Base-by-base conservation (phyloP, 352 stramenopile species). In the Globisporangium paddicum region DNA sequence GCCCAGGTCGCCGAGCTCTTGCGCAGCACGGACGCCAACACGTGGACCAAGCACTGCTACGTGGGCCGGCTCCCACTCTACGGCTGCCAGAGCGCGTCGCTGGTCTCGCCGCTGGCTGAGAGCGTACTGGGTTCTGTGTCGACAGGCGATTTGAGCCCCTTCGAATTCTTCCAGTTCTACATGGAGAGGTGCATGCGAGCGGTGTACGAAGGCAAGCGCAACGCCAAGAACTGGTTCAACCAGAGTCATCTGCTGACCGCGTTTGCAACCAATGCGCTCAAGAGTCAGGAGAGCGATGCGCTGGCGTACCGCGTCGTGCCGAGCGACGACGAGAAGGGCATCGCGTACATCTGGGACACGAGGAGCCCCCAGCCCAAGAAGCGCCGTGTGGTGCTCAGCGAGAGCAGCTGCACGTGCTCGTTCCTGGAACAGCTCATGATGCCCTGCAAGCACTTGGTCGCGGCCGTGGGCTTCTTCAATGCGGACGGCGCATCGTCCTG, bases 151-250 rank as follows among this genome's bases (percentile, higher is more conserved):
- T 47, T 70, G 38, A 60, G 69, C 6, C 72, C 69, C 2, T 80
- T 80, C 34, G 69, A 76, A 41, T 77, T 80, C 32, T 80, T 78
- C 42, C 70, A 76, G 52, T 42, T 61, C 11, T 81, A 77, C 42
- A 81, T 81, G 72, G 69, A 81, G 57, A 67, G 69, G 34, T 75
- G 67, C 26, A 79, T 79, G 72, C 58, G 62, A 0, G 41, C 63
- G 7, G 35, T 76, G n/a, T 79, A 79, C 45, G 56, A 73, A 21
- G 61, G 72, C n/a, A 79, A 79, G 42, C 56, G 72, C n/a, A 49
- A 67, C 7, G 63, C 38, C 19, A 73, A 77, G 46, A 56, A 58
- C n/a, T 74, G 60, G 63, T 6, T 68, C 16, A 61, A 67, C 46
- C 11, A 51, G 7, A 48, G 58, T 16, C 66, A 59, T 16, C 45